Conservation (phyloP, 2,329 filamentous ascomycete genomes). For the Penicillium griseofulvum region DNA sequence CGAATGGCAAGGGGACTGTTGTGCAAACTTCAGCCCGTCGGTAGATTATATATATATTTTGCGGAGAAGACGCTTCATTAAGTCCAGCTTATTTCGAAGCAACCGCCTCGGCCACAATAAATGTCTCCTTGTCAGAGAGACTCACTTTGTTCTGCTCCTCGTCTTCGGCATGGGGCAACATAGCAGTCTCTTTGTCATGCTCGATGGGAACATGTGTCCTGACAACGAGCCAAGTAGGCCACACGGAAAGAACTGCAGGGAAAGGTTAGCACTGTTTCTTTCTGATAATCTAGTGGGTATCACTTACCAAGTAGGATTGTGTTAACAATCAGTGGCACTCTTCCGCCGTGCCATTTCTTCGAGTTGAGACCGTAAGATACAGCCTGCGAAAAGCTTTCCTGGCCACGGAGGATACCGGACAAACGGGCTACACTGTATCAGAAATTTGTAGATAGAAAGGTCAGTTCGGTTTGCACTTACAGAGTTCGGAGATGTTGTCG, state of each 20-base stretch:
- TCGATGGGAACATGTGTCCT: slow-evolving; percentile 21
- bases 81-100: not conserved
- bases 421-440: slow-evolving; percentile 31
- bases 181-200: slow-evolving; percentile 7
- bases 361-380: slow-evolving; percentile 47
- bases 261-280: not conserved
- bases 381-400: slow-evolving; percentile 48
- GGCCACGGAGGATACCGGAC: slow-evolving; percentile 45
- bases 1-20: not conserved
- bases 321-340: slow-evolving; percentile 44
- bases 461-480: slow-evolving; percentile 6
- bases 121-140: not conserved
- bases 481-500: slow-evolving; percentile 54
- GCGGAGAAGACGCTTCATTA: too few relatives aligned
- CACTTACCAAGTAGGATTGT: slow-evolving; percentile 32
- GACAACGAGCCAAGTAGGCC: slow-evolving; percentile 31
- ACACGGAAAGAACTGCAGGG: slow-evolving; percentile 21
- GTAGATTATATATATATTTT: not conserved
- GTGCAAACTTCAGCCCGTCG: not conserved
- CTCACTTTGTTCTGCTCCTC: slow-evolving; percentile 12
- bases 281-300: not conserved
- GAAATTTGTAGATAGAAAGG: not conserved
- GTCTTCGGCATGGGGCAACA: slow-evolving; percentile 4
- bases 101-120: not conserved
- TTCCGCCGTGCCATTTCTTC: slow-evolving; percentile 43